Evolutionary conservation across 2,329 filamentous ascomycete species (phyloP).

Genomic region (Fusarium phyllophilum): DNA sequence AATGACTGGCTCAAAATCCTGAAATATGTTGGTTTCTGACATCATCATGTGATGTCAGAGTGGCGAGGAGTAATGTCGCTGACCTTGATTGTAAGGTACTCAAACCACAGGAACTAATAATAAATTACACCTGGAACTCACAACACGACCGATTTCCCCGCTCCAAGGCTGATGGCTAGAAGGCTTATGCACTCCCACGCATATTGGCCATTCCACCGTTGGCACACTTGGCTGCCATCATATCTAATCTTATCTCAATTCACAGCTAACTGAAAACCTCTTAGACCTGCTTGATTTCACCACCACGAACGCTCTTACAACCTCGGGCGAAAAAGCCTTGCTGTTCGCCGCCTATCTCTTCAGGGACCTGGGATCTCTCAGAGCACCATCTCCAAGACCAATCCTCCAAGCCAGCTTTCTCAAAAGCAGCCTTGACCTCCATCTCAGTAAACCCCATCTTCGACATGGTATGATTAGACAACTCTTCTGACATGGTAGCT

Average conservation of each 20-base stretch:
- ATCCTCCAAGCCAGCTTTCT: background rate
- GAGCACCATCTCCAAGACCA: background rate
- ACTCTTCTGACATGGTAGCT: rapidly evolving
- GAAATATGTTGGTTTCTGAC: background rate
- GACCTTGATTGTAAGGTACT: background rate
- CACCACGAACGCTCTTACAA: rapidly evolving
- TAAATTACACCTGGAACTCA: no score
- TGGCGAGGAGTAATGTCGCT: background rate
- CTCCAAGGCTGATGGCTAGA: background rate
- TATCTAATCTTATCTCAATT: background rate
- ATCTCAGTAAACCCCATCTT: background rate
- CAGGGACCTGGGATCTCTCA: background rate
- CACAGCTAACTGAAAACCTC: rapidly evolving
- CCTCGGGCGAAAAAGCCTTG: background rate
- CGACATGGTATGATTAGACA: background rate
- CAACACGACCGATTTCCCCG: background rate
- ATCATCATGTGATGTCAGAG: background rate
- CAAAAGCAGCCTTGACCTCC: background rate
- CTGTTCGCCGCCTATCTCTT: background rate
- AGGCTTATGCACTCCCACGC: background rate
- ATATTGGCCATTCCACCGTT: rapidly evolving
- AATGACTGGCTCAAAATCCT: rapidly evolving
- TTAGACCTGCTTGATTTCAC: background rate
- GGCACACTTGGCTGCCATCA: rapidly evolving
- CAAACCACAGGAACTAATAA: no score